Evolutionary conservation across 768 basidiomycete genomes (phyloP), one percentile per base, ranked within the genome.

Genomic region (Xerocomus brunneocitrinus): DNA sequence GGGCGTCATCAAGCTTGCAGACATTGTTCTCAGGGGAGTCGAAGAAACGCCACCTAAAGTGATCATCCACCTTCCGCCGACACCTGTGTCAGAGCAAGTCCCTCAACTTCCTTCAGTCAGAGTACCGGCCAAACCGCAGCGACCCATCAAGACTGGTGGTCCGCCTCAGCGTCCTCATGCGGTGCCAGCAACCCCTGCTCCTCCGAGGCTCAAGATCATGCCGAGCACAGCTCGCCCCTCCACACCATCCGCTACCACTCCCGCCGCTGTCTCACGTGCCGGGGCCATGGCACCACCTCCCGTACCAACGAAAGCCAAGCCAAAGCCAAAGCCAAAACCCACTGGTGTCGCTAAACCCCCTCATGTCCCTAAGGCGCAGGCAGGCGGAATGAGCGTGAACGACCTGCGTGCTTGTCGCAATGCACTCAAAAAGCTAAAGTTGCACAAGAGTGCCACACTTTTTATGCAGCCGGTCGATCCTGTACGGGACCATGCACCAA

Each of bases 381-480:
- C 81, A 3, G 77, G 79, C 34, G 92, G 92, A 49, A 88, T 95
- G 87, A 76, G 79, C 39, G 62, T 84, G 32, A 81, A 83, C 45
- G 94, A 95, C 64, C 69, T 91, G 54, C 80, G 79, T 47, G 89
- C 87, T 8, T 89, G 83, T 58, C 80, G 84, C 48, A 88, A 79
- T 55, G 86, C 84, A 3, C 69, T 95, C 63, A 87, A 88, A 77
- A 95, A 94, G 66, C 71, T 95, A 31, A 79, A 80, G 62, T 63
- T 79, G 25, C 80, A 92, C 68, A 93, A 89, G 68, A 83, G 81
- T 55, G 84, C 89, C 4, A 67, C 71, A 27, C 62, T 89, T 49
- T 98, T 98, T 71, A 74, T 85, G 39, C 83, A 89, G 54, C 92
- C 95, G 31, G 95, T 98, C n/a, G 94, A 97, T 71, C 94, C 94